Evolutionary conservation across 1,284 basidiomycete genomes (phyloP).

Genomic region (Sporisorium sorghi): DNA sequence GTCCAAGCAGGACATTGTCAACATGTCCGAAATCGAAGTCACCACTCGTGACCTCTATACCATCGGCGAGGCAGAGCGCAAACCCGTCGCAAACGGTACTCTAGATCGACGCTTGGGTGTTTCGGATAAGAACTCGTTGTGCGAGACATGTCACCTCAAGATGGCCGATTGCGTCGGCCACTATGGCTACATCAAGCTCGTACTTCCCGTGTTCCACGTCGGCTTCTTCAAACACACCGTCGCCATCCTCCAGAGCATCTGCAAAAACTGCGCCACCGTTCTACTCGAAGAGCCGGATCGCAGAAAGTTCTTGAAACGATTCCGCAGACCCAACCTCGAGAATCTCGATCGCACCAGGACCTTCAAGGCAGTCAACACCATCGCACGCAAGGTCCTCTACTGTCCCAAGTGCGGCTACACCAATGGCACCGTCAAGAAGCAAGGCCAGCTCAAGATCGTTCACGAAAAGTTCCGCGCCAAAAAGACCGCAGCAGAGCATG

Average conservation of each 20-base stretch:
- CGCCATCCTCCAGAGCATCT: conserved; percentile 83
- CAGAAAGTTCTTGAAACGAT: conserved; percentile 84
- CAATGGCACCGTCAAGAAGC: conserved; percentile 97
- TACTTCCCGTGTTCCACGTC: conserved; percentile 94
- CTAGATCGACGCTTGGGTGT: conserved; percentile 76
- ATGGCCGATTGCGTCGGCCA: conserved; percentile 97
- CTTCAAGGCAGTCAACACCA: conserved; percentile 87
- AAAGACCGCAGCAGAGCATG: conserved; percentile 89
- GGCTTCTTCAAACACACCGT: conserved; percentile 98
- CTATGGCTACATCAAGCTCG: conserved; percentile 80
- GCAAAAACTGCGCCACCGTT: conserved; percentile 88
- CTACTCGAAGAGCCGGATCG: conserved; percentile 90
- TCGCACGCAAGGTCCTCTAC: conserved; percentile 88
- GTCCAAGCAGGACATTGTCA: conserved; percentile 68
- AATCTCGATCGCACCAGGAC: conserved; percentile 89
- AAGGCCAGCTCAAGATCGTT: conserved; percentile 91
- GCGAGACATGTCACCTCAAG: conserved; percentile 92
- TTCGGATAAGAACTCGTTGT: conserved; percentile 89
- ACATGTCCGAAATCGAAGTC: conserved; percentile 68
- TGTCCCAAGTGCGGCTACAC: conserved; percentile 93
- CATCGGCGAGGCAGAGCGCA: conserved; percentile 58
- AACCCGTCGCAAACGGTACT: conserved; percentile 63
- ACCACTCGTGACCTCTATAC: conserved; percentile 65
- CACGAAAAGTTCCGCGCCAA: conserved; percentile 98
- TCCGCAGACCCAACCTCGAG: conserved; percentile 89